Conservation (phyloP, 257 asterid species). For the Nicotiana knightiana region DNA sequence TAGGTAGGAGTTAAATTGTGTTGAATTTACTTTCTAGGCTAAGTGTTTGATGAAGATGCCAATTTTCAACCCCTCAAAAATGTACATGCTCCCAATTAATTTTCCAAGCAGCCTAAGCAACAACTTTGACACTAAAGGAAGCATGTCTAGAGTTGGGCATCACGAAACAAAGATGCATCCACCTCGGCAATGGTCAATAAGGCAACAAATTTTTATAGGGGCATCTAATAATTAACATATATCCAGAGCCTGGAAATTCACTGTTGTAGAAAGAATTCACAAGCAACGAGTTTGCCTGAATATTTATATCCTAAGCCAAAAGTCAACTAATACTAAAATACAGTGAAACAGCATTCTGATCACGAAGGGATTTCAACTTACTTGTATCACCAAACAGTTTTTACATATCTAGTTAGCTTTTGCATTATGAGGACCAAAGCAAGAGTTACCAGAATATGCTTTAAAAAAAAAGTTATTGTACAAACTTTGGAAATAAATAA, state of each 20-base stretch:
- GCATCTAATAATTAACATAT: background rate
- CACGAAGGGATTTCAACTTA: background rate
- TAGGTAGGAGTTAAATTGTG: background rate
- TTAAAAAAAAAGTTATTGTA: background rate
- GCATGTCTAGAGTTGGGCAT: background rate
- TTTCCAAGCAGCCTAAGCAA: conserved; percentile 1
- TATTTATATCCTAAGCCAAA: background rate
- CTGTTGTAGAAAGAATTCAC: background rate
- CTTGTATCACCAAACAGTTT: background rate
- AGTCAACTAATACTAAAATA: background rate
- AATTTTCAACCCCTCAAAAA: background rate
- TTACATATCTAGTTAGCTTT: background rate
- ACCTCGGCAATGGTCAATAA: background rate
- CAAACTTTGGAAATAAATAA: background rate
- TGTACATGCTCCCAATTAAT: background rate
- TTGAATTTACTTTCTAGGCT: background rate
- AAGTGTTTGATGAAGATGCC: background rate
- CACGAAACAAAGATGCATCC: background rate
- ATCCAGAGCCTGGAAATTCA: background rate
- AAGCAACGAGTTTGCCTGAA: background rate
- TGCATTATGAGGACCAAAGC: background rate
- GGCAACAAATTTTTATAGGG: background rate
- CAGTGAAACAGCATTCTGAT: background rate
- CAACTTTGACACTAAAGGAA: background rate
- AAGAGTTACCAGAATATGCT: background rate